Base-by-base conservation (phyloP, 345 rosid species). In the Arabidopsis thaliana region DNA sequence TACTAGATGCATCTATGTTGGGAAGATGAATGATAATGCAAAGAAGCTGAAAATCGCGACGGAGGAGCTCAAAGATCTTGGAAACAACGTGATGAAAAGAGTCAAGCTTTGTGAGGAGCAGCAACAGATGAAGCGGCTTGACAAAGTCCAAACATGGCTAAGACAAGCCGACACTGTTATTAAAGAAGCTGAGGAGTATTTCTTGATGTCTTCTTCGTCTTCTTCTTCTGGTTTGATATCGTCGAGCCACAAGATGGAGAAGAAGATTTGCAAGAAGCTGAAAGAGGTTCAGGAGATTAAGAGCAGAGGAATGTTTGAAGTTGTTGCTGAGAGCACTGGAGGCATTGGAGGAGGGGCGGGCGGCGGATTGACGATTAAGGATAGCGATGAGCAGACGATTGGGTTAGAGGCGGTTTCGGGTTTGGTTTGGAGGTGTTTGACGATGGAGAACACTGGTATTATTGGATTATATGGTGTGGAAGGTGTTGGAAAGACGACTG, bases 401-500 rank as follows among this genome's bases (percentile, higher is more conserved):
- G 86, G 83, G 8, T 64, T 78, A 56, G 82, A 83, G 46, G 71
- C 80, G 30, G 76, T 67, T 50, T 45, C 81, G 0, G 78, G 79
- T 36, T 50, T 74, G 67, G 80, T 68, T 3, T 83, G 78, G 84
- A 67, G 75, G 25, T 67, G 76, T 60, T 44, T 75, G 10, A 57
- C 63, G 1, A 41, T 77, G 65, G 75, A 78, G 30, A 69, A 67
- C n/a, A 74, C 73, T 0, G 76, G 80, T 0, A 12, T 72, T 20
- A 67, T 83, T 11, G 86, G 84, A 0, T 41, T 83, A 3, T 78
- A 65, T 5, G 81, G 83, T 7, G 67, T 75, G 46, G 82, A 71
- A 51, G 80, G 83, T 8, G 85, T 72, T 51, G 85, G 85, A 5
- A 83, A 83, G 78, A 83, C 83, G 1, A 83, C 85, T 22, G 81